These are phyloP conservation scores for Aspergillus vadensis DNA, from an alignment of 2,329 filamentous ascomycete species.

Conservation along the genomic window DNA sequence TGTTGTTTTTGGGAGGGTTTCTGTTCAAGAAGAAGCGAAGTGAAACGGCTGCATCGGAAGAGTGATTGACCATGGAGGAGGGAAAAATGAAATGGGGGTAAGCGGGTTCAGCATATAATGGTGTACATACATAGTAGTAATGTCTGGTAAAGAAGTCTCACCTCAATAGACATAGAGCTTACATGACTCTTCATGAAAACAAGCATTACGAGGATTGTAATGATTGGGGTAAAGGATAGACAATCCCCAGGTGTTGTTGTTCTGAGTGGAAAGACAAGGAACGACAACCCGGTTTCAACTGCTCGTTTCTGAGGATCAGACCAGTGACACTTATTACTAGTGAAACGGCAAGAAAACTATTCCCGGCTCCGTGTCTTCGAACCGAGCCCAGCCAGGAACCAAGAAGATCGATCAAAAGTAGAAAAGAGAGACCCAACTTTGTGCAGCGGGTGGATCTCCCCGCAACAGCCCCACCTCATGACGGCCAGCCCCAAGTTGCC, in stretches of 20 bases:
- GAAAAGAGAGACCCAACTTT: not conserved
- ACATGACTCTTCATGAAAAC: not conserved
- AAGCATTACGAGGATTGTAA: not conserved
- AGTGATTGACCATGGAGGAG: not conserved
- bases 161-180: not conserved
- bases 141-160: not conserved
- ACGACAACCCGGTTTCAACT: no score
- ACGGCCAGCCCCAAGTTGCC: not conserved
- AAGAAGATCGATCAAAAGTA: not conserved
- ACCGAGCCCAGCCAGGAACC: not conserved
- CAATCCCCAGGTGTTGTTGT: no score
- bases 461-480: conserved; percentile 26
- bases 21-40: conserved; percentile 27
- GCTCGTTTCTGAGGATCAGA: no score
- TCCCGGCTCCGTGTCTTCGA: not conserved
- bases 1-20: conserved; percentile 58
- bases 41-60: not conserved
- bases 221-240: not conserved
- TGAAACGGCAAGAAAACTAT: not conserved
- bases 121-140: not conserved
- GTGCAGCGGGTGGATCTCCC: conserved; percentile 20
- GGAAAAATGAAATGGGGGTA: not conserved
- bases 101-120: not conserved
- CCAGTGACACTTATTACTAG: no score
- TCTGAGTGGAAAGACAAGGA: no score